Evolutionary conservation across 495 filamentous ascomycete species (phyloP).

Genomic region (Xylaria bambusicola): DNA sequence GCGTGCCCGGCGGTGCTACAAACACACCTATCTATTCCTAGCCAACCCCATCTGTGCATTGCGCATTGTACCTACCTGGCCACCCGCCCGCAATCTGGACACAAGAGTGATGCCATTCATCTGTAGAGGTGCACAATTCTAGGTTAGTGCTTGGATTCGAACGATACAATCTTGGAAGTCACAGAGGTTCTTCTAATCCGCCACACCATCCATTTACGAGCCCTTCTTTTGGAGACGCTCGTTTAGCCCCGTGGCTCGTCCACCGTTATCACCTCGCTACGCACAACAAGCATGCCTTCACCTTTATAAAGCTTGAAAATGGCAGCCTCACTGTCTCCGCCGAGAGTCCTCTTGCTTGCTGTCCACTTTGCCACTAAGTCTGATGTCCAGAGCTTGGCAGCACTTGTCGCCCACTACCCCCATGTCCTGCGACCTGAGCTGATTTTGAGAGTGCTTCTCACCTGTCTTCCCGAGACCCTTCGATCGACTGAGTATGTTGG

Average conservation of each 20-base stretch:
- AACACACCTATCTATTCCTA: neutral
- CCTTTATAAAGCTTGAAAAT: conserved; percentile 35
- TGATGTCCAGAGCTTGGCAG: conserved; percentile 63
- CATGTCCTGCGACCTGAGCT: conserved; percentile 64
- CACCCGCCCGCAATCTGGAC: conserved; percentile 4
- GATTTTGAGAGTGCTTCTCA: conserved; percentile 78
- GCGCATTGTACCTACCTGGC: neutral
- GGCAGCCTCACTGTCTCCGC: conserved; percentile 52
- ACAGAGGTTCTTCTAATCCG: neutral
- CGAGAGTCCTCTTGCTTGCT: conserved; percentile 66
- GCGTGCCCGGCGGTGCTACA: neutral
- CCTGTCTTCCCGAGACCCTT: conserved; percentile 77
- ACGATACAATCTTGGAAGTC: neutral
- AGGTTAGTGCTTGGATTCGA: no score
- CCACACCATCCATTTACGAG: neutral
- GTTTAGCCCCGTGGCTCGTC: no score
- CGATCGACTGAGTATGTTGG: conserved; percentile 64
- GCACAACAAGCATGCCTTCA: conserved; percentile 17
- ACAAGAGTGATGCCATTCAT: conserved; percentile 13
- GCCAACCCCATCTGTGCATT: neutral
- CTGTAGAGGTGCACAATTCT: no score
- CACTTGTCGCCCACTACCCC: conserved; percentile 59
- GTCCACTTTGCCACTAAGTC: conserved; percentile 57
- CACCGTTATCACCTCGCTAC: neutral
- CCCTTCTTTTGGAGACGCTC: no score